Conservation (phyloP, 75 land plant species). For the Pinus albicaulis region DNA sequence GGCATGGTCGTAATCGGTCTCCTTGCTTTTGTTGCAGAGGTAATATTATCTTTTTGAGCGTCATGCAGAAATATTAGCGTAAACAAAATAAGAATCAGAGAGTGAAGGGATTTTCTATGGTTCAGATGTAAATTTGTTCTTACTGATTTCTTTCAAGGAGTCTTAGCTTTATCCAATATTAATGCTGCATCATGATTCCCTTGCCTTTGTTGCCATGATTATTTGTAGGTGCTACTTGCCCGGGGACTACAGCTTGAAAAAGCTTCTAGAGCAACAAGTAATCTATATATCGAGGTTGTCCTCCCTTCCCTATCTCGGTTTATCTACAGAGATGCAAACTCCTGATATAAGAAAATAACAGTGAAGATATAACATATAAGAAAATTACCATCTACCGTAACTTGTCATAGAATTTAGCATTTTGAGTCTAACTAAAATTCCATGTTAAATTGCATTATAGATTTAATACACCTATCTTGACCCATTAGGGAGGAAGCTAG, state of each 20-base stretch:
- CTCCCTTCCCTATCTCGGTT: not conserved
- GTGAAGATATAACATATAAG: too few species aligned
- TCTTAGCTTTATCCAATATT: not conserved
- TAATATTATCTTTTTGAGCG: not conserved
- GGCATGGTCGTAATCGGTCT: constrained; percentile 33
- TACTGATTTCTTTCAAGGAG: not conserved
- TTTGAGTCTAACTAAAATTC: too few species aligned
- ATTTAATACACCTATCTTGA: too few species aligned
- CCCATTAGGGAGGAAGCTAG: too few species aligned
- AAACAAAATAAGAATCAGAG: not conserved
- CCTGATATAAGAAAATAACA: too few species aligned
- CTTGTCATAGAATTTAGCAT: too few species aligned
- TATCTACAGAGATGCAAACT: too few species aligned
- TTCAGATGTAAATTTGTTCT: not conserved
- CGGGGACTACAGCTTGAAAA: constrained; percentile 58
- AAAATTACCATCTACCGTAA: too few species aligned
- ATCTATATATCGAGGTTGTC: constrained; percentile 43
- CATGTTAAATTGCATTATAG: too few species aligned
- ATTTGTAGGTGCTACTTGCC: constrained; percentile 35
- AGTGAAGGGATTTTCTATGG: not conserved
- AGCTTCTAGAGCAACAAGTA: constrained; percentile 31
- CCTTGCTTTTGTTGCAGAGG: constrained; percentile 52
- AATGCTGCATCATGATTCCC: not conserved
- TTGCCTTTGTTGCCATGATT: not conserved
- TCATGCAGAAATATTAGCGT: not conserved